Evolutionary conservation across 1,284 basidiomycete genomes (phyloP), one percentile per base, ranked within the genome.

Genomic region (Ustilago esculenta): DNA sequence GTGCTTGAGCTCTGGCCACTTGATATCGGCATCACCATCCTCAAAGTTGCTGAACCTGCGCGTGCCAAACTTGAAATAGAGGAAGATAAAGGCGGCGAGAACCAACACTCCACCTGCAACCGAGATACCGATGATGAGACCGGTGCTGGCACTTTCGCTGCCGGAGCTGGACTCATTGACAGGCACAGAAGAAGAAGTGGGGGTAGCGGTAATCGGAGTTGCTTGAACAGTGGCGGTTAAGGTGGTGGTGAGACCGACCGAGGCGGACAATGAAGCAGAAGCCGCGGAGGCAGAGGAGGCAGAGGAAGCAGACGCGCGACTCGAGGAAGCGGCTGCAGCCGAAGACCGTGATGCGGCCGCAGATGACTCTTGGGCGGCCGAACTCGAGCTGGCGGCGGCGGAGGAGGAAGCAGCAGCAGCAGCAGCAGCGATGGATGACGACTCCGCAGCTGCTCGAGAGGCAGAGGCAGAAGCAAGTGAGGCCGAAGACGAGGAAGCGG

Each of bases 1-100:
- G 10, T 67, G 53, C 40, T 75, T 75, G 25, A 81, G 66, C 43
- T 81, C 80, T 21, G 80, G 80, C 79, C 79, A 81, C 49, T 74
- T 74, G 64, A 81, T 81, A 35, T 80, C 79, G 14, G 69, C 70
- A 54, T 77, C 60, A 10, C 69, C 65, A 34, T 73, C 72, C 17
- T 79, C 61, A 40, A 61, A 70, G 40, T 71, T 68, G 45, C 48
- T 52, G 36, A 68, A 67, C 14, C 73, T 54, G 21, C 72, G 72
- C 24, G 69, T 63, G 24, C 69, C 72, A 27, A 81, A 74, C 53
- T 76, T 80, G 52, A 75, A 72, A 48, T 73, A 61, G 33, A 80
- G 53, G 65, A 81, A 75, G 44, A 73, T 55, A 27, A 75, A 46
- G 5, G 70, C 53, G 9, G 64, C 73, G 4, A 81, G 47, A 0